A percentile compares a stretch with the other conserved stretches of the same genome.
Conservation (phyloP, 805 yeast species). For the Myxozyma sirexii region DNA sequence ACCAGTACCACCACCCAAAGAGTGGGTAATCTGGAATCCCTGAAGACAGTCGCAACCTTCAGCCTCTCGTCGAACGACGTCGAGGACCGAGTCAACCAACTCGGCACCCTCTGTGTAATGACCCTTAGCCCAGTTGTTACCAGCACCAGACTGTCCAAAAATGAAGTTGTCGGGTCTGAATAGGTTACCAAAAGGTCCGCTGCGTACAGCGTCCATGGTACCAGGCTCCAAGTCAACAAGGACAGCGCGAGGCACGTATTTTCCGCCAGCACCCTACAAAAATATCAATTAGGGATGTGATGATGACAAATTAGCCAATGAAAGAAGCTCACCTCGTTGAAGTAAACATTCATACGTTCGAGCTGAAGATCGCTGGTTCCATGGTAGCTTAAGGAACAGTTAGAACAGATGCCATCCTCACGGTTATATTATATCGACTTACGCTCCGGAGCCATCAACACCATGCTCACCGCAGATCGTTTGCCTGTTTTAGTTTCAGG, state of each 20-base stretch:
- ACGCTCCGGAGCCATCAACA: constrained; percentile 36
- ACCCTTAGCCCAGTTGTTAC: constrained; percentile 97
- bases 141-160: constrained; percentile 91
- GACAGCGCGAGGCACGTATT: constrained; percentile 93
- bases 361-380: constrained; percentile 39
- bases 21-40: constrained; percentile 90
- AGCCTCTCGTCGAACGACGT: constrained; percentile 90
- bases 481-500: constrained; percentile 26
- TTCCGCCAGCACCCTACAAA: constrained; percentile 66
- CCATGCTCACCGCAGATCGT: constrained; percentile 39
- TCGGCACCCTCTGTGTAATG: constrained; percentile 97
- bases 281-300: neutral
- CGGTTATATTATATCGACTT: too few relatives aligned
- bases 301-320: neutral
- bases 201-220: constrained; percentile 81
- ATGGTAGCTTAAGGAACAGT: constrained; percentile 31
- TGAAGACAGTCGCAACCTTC: constrained; percentile 92
- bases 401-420: too few relatives aligned
- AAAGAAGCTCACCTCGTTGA: constrained; percentile 55
- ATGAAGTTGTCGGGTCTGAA: constrained; percentile 93
- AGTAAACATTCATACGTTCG: constrained; percentile 75
- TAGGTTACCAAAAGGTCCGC: constrained; percentile 75
- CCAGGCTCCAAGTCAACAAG: constrained; percentile 95
- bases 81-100: constrained; percentile 87
- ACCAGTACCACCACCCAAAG: constrained; percentile 93